Base-by-base conservation (phyloP, 23 red algal genomes). In the Gracilaria domingensis region DNA sequence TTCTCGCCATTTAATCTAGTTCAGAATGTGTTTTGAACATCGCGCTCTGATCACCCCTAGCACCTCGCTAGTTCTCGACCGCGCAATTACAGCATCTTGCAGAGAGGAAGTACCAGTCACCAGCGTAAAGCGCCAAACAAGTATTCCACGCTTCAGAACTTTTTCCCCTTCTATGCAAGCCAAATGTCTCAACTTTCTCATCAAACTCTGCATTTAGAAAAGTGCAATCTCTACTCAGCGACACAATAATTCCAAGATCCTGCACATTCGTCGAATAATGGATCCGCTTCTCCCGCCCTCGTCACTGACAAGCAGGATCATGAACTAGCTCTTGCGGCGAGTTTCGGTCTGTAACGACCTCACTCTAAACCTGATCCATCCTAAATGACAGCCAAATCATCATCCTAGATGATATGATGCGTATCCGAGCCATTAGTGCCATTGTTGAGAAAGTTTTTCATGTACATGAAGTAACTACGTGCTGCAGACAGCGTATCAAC, bases 381-480 rank as follows among this genome's bases (percentile, higher is more conserved):
- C 39, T 87, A 87, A n/a, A 87, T 50, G 5, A 87, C 83, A 0
- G 83, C 83, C 83, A 87, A 29, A 30, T 87, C 83, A 33, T 87
- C 83, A 0, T 65, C 83, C 54, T 87, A 64, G 11, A 87, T 53
- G 29, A 87, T 73, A 23, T 87, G 83, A 74, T 87, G 74, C 12
- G 40, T 57, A 53, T 11, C 21, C 42, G 65, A 55, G 0, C 83
- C 83, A 9, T 64, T 74, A 21, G 83, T 87, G 37, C 83, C 83
- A 49, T 87, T 64, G 34, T 87, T 87, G 4, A 87, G 48, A 61
- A 87, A 87, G 62, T 87, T 87, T 28, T 87, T 87, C 83, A 87
- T 53, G 67, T 87, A 87, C 83, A 87, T 87, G 66, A 87, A 87
- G 18, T 87, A 87, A 33, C 83, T 49, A 55, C 83, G 83, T 25